phyloP scores from a whole-genome alignment of 2,329 filamentous ascomycete genomes.

The Chaetomium olivaceum region DNA sequence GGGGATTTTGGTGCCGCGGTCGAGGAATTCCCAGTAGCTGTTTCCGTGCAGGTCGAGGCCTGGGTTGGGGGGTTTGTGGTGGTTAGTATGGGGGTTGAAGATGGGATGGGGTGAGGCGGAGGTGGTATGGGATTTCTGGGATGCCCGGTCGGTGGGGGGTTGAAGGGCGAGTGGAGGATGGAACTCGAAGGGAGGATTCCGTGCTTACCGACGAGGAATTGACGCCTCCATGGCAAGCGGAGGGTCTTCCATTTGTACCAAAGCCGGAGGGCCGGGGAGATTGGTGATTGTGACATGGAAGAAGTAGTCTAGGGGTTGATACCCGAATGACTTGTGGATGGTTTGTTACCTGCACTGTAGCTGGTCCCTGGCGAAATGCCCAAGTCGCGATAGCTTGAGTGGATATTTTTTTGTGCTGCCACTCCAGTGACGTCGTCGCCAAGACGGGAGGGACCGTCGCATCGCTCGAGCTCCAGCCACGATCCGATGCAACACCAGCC shows the following conservation, averaged over 20 bases:
- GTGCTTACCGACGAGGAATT: conserved; percentile 59
- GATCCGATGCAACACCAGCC: conserved; percentile 20
- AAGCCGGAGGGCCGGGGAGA: conserved; percentile 43
- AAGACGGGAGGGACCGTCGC: conserved; percentile 19
- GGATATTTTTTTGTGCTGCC: conserved; percentile 13
- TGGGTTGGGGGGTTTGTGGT: conserved; percentile 34
- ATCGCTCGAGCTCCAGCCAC: conserved; percentile 19
- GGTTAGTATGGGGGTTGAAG: neutral
- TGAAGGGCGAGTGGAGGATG: neutral
- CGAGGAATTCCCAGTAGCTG: conserved; percentile 69
- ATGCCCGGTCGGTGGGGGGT: too few relatives aligned
- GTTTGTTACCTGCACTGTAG: too few relatives aligned
- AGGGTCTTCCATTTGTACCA: conserved; percentile 66
- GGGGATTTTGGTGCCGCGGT: conserved; percentile 42
- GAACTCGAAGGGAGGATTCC: neutral
- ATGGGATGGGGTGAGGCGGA: too few relatives aligned
- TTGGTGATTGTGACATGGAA: conserved; percentile 37
- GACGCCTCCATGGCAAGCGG: conserved; percentile 63
- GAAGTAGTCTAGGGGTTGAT: neutral
- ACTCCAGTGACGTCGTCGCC: conserved; percentile 27
- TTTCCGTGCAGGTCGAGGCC: conserved; percentile 66
- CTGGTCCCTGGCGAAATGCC: neutral
- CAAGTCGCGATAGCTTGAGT: conserved; percentile 6
- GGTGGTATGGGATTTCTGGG: too few relatives aligned
- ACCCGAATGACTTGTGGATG: neutral